Conservation (phyloP, 164 flowering plant genomes). For the Annona cherimola region DNA sequence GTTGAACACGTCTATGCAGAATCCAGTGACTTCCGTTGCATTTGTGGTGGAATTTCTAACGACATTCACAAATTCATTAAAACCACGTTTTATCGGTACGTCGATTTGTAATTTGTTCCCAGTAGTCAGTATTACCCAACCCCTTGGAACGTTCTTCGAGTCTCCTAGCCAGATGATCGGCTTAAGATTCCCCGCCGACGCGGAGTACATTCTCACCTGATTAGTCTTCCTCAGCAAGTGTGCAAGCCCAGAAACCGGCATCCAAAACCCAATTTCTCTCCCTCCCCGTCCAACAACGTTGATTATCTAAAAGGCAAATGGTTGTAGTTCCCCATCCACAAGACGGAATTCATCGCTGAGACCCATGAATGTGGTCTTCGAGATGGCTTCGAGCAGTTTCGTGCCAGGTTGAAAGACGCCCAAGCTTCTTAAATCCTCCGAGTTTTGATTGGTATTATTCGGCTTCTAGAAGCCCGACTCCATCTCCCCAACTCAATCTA, state of each 20-base stretch:
- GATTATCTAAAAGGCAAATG: slow-evolving; percentile 25
- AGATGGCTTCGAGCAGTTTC: background rate
- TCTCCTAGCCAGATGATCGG: slow-evolving; percentile 33
- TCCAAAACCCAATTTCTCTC: slow-evolving; percentile 35
- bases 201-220: background rate
- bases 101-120: slow-evolving; percentile 28
- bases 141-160: slow-evolving; percentile 15
- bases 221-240: background rate
- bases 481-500: background rate
- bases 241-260: slow-evolving; percentile 16
- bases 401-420: background rate
- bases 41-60: slow-evolving; percentile 1
- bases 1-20: slow-evolving; percentile 14
- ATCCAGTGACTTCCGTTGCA: slow-evolving; percentile 10
- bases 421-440: background rate
- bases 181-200: slow-evolving; percentile 6
- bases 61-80: slow-evolving; percentile 26
- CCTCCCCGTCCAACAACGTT: slow-evolving; percentile 26
- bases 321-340: slow-evolving; percentile 23
- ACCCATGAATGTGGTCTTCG: slow-evolving; percentile 20
- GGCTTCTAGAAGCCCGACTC: background rate
- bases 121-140: slow-evolving; percentile 27
- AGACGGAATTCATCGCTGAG: slow-evolving; percentile 31
- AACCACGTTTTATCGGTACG: slow-evolving; percentile 30
- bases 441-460: background rate